Conservation (phyloP, 176 grass and related monocot genomes). For the Aegilops tauschii region DNA sequence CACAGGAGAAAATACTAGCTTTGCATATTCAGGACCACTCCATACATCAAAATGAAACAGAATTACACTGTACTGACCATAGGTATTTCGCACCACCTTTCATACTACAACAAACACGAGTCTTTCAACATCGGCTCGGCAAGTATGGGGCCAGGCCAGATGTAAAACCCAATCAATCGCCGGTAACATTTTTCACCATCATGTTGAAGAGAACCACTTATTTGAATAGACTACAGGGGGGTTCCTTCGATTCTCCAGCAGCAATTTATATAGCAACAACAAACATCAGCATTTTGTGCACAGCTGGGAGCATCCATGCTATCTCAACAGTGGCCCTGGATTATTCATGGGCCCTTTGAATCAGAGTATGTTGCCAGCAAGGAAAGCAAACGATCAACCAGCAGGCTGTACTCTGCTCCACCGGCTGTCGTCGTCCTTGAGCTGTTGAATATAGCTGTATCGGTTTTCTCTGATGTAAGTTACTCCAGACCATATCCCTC, state of each 20-base stretch:
- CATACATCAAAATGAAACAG: background rate
- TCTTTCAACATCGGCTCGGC: background rate
- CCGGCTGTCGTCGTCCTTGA: slow-evolving; percentile 58
- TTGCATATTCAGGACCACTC: background rate
- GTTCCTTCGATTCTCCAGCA: background rate
- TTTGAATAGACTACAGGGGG: background rate
- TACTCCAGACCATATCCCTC: slow-evolving; percentile 88
- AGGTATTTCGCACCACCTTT: background rate
- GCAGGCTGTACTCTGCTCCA: slow-evolving; percentile 76
- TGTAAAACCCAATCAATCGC: background rate
- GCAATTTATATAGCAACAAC: background rate
- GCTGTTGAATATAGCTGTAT: slow-evolving; percentile 66
- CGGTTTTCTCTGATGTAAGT: slow-evolving; percentile 75
- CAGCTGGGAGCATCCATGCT: slow-evolving; percentile 14
- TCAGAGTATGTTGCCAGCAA: slow-evolving; percentile 2
- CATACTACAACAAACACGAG: slow-evolving; percentile 16
- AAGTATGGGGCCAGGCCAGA: background rate
- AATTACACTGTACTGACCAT: background rate
- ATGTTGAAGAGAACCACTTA: background rate
- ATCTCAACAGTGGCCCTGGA: background rate
- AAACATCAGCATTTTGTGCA: background rate
- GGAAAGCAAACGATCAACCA: slow-evolving; percentile 33
- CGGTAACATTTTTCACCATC: background rate
- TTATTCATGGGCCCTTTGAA: background rate
- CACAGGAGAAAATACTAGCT: background rate